Evolutionary conservation across 768 basidiomycete genomes (phyloP), one percentile per base, ranked within the genome.

Genomic region (Mycena crocata): DNA sequence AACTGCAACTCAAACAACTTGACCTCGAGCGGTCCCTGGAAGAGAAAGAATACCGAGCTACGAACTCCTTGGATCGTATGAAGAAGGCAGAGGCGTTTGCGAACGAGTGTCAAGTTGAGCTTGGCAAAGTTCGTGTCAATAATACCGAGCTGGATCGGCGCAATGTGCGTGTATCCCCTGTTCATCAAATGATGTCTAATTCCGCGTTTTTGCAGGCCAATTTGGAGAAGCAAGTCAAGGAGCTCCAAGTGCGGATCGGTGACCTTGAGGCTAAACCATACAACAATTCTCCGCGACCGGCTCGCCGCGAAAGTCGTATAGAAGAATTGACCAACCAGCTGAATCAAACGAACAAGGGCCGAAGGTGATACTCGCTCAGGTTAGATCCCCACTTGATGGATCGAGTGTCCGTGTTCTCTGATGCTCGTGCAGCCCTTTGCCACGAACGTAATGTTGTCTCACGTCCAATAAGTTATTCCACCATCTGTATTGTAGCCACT

Each of bases 151-250:
- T 95, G 40, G 94, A 95, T 65, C 88, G 88, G 74, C 79, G 86
- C 51, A 96, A 95, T 72, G 94, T 94, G 69, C 69, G 81, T 71
- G 34, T 57, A 19, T 48, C 30, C 48, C 39, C 31, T 19, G 12
- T 26, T n/a, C n/a, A n/a, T n/a, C n/a, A n/a, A n/a, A n/a, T n/a
- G n/a, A n/a, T n/a, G n/a, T n/a, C n/a, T n/a, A n/a, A n/a, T n/a
- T n/a, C n/a, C n/a, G n/a, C n/a, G n/a, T n/a, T n/a, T n/a, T n/a
- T n/a, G n/a, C 64, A 96, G 94, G 93, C 92, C 14, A 88, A 84
- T 67, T 82, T 96, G 21, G 93, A 95, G 81, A 95, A 93, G 74
- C 91, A 93, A 73, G 84, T 92, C 74, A 94, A 94, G 73, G 94
- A 95, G 56, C 79, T 95, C 34, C 93, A 94, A 66, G 86, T 93